phyloP scores from a whole-genome alignment of 225 moss, liverwort and hornwort genomes.

The Pseudisothecium myosuroides region DNA sequence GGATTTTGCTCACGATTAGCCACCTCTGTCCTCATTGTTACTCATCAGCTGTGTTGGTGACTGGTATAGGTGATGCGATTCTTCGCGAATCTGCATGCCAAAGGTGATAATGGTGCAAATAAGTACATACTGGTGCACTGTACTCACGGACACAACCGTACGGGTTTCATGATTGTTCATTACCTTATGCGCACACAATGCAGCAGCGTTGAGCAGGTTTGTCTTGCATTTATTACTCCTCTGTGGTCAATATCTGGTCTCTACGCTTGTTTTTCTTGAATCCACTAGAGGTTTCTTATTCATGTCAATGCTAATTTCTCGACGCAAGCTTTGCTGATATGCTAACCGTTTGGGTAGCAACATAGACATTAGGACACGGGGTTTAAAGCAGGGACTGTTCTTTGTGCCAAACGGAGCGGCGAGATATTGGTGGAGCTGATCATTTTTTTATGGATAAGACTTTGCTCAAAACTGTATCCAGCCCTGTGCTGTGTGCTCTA shows the following conservation, averaged over 20 bases:
- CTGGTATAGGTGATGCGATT: slow-evolving; percentile 66
- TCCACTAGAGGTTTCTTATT: neutral
- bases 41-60: neutral
- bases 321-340: neutral
- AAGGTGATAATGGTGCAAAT: slow-evolving; percentile 30
- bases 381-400: neutral
- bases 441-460: neutral
- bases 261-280: neutral
- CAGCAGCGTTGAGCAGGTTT: slow-evolving; percentile 71
- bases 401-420: neutral
- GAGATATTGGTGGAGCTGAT: neutral
- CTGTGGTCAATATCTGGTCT: neutral
- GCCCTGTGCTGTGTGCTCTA: neutral
- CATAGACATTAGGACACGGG: neutral
- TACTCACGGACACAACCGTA: slow-evolving; percentile 97
- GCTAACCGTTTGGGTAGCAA: neutral
- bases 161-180: slow-evolving; percentile 96
- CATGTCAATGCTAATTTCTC: neutral
- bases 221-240: neutral
- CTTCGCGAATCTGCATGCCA: slow-evolving; percentile 40
- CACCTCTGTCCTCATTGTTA: neutral
- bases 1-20: neutral
- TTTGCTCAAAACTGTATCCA: neutral
- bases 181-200: slow-evolving; percentile 74
- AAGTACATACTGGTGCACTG: slow-evolving; percentile 89